Evolutionary conservation across 2,329 filamentous ascomycete genomes (phyloP).

Genomic region (Fusarium nodosum): DNA sequence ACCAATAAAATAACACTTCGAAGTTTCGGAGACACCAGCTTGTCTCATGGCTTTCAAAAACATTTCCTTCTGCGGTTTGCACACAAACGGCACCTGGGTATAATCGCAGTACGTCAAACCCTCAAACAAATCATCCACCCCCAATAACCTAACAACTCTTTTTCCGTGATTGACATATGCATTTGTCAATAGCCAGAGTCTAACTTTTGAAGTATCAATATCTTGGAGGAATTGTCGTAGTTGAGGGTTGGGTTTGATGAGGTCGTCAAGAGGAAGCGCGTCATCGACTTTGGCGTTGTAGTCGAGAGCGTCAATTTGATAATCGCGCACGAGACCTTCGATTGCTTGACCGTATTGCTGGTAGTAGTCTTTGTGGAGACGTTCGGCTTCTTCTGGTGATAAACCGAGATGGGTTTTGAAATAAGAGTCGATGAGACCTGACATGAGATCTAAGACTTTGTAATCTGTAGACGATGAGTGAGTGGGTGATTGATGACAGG

Average conservation of each 20-base stretch:
- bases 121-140: constrained; percentile 90
- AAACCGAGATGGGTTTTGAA: constrained; percentile 79
- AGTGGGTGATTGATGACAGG: not conserved
- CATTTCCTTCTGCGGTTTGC: constrained; percentile 88
- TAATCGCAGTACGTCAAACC: constrained; percentile 98
- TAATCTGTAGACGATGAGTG: constrained; percentile 62
- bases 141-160: constrained; percentile 83
- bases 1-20: constrained; percentile 87
- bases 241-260: constrained; percentile 83
- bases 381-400: constrained; percentile 78
- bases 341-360: constrained; percentile 96
- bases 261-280: constrained; percentile 86
- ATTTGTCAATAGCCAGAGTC: constrained; percentile 94
- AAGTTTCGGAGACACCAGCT: constrained; percentile 74
- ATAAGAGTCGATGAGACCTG: constrained; percentile 77
- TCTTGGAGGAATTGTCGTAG: constrained; percentile 82
- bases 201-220: constrained; percentile 86
- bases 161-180: constrained; percentile 91
- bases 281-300: constrained; percentile 97
- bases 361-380: constrained; percentile 94
- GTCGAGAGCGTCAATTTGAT: constrained; percentile 93
- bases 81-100: constrained; percentile 76
- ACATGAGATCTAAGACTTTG: constrained; percentile 90
- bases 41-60: constrained; percentile 90
- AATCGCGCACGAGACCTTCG: constrained; percentile 91